phyloP scores from a whole-genome alignment of 2,329 filamentous ascomycete species.

The Xylaria sp. region DNA sequence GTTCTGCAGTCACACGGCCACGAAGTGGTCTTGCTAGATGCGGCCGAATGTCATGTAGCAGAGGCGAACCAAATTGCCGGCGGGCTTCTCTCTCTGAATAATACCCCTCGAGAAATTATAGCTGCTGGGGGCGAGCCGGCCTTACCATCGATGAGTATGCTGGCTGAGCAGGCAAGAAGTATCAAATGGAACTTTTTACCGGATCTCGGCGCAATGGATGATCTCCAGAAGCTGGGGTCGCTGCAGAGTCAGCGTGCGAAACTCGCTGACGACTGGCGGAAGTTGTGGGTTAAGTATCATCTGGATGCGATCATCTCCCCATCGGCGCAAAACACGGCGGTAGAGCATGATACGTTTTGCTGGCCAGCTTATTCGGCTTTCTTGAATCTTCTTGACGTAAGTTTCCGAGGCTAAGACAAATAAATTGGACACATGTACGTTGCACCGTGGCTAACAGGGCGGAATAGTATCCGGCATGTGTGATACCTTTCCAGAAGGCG shows the following conservation, averaged over 20 bases:
- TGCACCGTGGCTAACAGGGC: not conserved
- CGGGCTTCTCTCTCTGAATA: not conserved
- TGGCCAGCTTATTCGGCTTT: conserved; percentile 10
- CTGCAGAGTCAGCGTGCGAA: conserved; percentile 4
- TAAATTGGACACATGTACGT: not conserved
- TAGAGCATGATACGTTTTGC: not conserved
- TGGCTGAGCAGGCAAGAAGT: not conserved
- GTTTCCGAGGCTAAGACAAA: not conserved
- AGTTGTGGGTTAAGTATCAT: not conserved
- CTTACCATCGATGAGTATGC: not conserved
- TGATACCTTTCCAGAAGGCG: not conserved
- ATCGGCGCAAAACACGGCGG: not conserved
- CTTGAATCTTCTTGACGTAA: conserved; percentile 8
- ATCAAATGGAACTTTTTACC: conserved; percentile 5
- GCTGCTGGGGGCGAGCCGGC: conserved; percentile 4
- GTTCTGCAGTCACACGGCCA: not conserved
- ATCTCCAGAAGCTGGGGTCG: not conserved
- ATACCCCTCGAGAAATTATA: not conserved
- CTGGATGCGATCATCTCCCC: not conserved
- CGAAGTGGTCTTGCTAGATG: not conserved
- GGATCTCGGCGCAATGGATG: not conserved
- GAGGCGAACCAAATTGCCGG: not conserved
- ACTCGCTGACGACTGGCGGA: conserved; percentile 1
- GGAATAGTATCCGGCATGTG: conserved; percentile 5
- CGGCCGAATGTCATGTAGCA: not conserved